Evolutionary conservation across 768 basidiomycete genomes (phyloP).

Genomic region (Termitomyces sp.): DNA sequence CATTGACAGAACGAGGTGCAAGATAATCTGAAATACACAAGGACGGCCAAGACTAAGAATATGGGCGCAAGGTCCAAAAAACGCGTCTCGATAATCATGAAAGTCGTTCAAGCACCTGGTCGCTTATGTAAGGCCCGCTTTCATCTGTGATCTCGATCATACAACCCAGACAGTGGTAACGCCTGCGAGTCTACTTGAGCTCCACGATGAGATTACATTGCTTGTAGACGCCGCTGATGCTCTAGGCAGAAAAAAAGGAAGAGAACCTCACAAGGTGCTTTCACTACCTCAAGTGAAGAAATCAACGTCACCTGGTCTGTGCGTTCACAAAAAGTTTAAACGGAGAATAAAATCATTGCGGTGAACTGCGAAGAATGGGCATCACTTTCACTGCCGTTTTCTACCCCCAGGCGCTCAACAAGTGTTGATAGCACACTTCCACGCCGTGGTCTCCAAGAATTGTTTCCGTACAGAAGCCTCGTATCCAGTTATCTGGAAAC

Average conservation of each 20-base stretch:
- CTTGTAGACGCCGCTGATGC: no score
- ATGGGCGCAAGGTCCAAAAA: constrained; percentile 32
- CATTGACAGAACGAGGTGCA: constrained; percentile 3
- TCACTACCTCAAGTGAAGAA: neutral
- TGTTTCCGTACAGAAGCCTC: constrained; percentile 12
- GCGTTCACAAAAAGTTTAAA: constrained; percentile 12
- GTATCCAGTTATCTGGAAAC: constrained; percentile 18
- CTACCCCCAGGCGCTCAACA: neutral
- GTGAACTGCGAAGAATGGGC: constrained; percentile 11
- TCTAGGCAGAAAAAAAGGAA: neutral
- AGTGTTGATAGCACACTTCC: neutral
- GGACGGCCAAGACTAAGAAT: constrained; percentile 38
- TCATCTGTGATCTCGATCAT: neutral
- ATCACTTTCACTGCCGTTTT: constrained; percentile 1
- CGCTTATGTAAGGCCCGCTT: neutral
- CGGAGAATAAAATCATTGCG: constrained; percentile 18
- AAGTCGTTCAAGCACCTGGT: neutral
- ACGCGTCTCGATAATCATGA: constrained; percentile 11
- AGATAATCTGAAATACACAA: constrained; percentile 29
- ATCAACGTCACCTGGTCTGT: constrained; percentile 10
- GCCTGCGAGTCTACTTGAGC: neutral
- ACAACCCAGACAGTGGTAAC: neutral
- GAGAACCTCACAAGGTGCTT: neutral
- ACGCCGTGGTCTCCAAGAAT: neutral
- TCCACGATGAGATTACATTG: neutral